Evolutionary conservation across 2,329 filamentous ascomycete species (phyloP).

Genomic region (Penicillium italicum): DNA sequence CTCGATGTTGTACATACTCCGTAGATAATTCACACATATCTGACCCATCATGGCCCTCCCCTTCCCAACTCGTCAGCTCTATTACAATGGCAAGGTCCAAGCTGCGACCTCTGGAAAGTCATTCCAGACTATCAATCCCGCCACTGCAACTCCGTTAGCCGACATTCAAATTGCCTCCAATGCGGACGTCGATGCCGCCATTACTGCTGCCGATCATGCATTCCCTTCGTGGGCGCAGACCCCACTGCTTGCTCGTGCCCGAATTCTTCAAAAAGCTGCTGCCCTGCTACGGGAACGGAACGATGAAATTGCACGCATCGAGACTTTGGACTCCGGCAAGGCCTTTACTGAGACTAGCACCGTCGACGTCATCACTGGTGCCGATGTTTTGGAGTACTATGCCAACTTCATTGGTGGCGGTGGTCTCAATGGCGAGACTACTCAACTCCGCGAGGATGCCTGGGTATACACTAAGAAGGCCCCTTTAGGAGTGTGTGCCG

Average conservation of each 20-base stretch:
- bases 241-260: slow-evolving; percentile 68
- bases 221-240: slow-evolving; percentile 75
- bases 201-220: slow-evolving; percentile 66
- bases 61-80: slow-evolving; percentile 61
- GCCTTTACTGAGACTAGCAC: slow-evolving; percentile 78
- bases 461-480: slow-evolving; percentile 82
- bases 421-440: slow-evolving; percentile 75
- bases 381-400: slow-evolving; percentile 83
- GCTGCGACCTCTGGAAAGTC: slow-evolving; percentile 56
- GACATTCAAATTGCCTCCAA: slow-evolving; percentile 68
- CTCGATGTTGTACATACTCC: too few species aligned
- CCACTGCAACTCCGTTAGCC: slow-evolving; percentile 65
- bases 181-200: slow-evolving; percentile 66
- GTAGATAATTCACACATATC: too few species aligned
- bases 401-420: slow-evolving; percentile 74
- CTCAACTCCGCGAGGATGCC: slow-evolving; percentile 68
- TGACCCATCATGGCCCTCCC: slow-evolving; percentile 27
- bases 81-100: slow-evolving; percentile 69
- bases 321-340: slow-evolving; percentile 85
- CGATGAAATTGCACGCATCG: slow-evolving; percentile 71
- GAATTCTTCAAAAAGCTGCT: slow-evolving; percentile 74
- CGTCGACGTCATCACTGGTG: slow-evolving; percentile 78
- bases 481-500: slow-evolving; percentile 76
- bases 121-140: slow-evolving; percentile 71
- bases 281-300: slow-evolving; percentile 70